Evolutionary conservation across 176 grass and related monocot species (phyloP).

Genomic region (Cenchrus americanus): DNA sequence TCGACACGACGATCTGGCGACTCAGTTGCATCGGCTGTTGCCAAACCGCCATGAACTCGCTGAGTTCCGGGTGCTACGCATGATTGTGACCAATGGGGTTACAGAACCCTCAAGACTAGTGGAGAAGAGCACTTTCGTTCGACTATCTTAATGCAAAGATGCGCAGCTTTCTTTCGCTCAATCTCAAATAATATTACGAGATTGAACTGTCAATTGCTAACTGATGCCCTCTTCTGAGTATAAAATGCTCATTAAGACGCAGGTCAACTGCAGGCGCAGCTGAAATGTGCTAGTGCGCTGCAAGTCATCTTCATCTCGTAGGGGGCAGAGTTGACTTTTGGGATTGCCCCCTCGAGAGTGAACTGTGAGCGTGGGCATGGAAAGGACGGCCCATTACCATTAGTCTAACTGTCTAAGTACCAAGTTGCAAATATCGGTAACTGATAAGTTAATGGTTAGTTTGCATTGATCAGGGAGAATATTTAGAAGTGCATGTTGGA

Average conservation of each 20-base stretch:
- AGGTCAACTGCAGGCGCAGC: conserved; percentile 32
- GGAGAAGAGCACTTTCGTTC: not conserved
- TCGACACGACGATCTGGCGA: not conserved
- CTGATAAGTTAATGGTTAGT: not conserved
- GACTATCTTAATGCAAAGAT: not conserved
- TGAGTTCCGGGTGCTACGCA: conserved; percentile 4
- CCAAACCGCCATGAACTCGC: not conserved
- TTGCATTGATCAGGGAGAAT: not conserved
- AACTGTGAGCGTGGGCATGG: not conserved
- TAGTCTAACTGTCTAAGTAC: not conserved
- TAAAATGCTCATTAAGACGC: not conserved
- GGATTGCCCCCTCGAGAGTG: not conserved
- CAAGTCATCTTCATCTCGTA: conserved; percentile 25
- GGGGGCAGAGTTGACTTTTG: conserved; percentile 39
- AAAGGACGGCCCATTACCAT: not conserved
- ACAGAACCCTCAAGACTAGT: not conserved
- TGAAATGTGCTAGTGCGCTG: conserved; percentile 6
- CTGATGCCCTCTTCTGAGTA: not conserved
- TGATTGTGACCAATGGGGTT: not conserved
- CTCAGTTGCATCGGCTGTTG: conserved; percentile 14
- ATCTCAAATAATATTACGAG: not conserved
- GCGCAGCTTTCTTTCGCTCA: not conserved
- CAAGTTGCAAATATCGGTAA: conserved; percentile 16
- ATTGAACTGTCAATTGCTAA: not conserved
- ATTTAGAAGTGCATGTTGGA: not conserved